Evolutionary conservation across 208 protist genomes (phyloP).

Genomic region (Eutreptiella sp.): DNA sequence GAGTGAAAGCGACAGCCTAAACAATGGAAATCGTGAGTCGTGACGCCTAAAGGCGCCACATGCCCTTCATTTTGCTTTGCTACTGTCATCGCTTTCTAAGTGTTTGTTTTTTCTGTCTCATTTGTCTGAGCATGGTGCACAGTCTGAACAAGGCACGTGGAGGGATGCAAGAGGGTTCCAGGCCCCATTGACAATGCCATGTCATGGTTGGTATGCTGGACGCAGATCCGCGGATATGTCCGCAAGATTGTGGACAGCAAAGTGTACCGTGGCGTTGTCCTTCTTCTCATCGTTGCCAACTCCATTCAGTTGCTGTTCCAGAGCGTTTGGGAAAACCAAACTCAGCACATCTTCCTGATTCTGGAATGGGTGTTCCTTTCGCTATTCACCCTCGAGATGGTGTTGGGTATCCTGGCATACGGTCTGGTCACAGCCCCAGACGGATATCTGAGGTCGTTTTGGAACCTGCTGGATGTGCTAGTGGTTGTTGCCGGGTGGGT

Average conservation of each 20-base stretch:
- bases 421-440: not conserved
- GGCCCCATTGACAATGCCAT: no score
- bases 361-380: not conserved
- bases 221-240: no score
- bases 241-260: not conserved
- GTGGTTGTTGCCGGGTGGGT: not conserved
- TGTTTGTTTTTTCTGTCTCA: no score
- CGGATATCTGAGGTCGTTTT: slow-evolving; percentile 5
- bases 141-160: no score
- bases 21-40: no score
- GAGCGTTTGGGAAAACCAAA: not conserved
- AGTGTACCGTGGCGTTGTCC: not conserved
- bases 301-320: not conserved
- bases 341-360: not conserved
- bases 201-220: no score
- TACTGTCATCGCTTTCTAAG: no score
- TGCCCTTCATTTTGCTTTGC: no score
- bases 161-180: no score
- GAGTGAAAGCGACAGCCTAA: no score
- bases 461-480: slow-evolving; percentile 18
- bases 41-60: no score
- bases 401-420: slow-evolving; percentile 3
- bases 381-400: not conserved
- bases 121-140: no score
- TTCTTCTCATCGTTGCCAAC: slow-evolving; percentile 5